Conservation (phyloP, 805 yeast genomes). For the Cyberlindnera euphorbiiphila region DNA sequence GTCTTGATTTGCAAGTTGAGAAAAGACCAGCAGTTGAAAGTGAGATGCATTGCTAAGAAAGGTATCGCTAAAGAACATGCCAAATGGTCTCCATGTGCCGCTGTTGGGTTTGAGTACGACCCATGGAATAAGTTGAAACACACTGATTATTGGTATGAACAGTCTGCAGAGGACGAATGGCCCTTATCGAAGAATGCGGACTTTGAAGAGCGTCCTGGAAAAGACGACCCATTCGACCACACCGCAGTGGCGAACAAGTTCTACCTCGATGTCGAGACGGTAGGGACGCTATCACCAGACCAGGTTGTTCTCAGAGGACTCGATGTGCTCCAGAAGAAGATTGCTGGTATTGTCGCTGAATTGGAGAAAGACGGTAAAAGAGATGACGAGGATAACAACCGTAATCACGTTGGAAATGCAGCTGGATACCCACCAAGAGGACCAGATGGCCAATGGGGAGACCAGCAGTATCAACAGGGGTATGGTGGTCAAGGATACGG, state of each 20-base stretch:
- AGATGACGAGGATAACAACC: constrained; percentile 11
- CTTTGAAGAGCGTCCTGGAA: constrained; percentile 93
- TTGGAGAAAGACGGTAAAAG: constrained; percentile 41
- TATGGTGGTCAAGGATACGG: constrained; percentile 5
- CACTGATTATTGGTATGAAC: constrained; percentile 96
- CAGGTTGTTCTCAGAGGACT: constrained; percentile 86
- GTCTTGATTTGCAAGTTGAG: constrained; percentile 88
- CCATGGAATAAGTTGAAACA: constrained; percentile 98
- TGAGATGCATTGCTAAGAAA: constrained; percentile 94
- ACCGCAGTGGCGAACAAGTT: constrained; percentile 76
- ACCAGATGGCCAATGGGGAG: constrained; percentile 9
- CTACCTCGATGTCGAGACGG: constrained; percentile 88
- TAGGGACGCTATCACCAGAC: constrained; percentile 84
- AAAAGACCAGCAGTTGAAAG: constrained; percentile 84
- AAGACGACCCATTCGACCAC: constrained; percentile 83
- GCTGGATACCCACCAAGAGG: constrained; percentile 6
- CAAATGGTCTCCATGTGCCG: constrained; percentile 96
- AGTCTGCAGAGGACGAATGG: constrained; percentile 87
- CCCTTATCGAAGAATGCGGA: constrained; percentile 84
- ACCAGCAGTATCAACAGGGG: constrained; percentile 6
- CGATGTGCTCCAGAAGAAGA: constrained; percentile 79
- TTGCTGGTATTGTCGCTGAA: constrained; percentile 82
- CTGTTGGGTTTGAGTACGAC: constrained; percentile 94
- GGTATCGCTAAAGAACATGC: constrained; percentile 98
- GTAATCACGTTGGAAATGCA: constrained; percentile 3